phyloP scores from a whole-genome alignment of 2,329 filamentous ascomycete genomes.

The Monosporascus sp. region DNA sequence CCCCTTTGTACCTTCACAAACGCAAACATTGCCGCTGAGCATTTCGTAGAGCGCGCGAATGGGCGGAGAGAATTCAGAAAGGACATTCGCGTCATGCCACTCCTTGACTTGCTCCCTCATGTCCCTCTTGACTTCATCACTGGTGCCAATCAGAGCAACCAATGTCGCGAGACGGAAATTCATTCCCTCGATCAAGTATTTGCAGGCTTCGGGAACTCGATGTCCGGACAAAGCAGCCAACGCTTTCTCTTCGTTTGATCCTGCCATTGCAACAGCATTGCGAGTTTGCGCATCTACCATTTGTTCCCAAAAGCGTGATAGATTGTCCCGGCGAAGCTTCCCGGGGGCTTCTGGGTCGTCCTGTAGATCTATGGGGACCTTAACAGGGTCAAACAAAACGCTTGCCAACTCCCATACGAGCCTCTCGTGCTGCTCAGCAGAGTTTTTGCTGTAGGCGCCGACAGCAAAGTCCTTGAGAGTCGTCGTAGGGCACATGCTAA shows the following conservation, averaged over 20 bases:
- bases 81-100: slow-evolving; percentile 77
- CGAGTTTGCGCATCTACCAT: slow-evolving; percentile 58
- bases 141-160: slow-evolving; percentile 74
- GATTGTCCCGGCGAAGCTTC: slow-evolving; percentile 50
- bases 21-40: slow-evolving; percentile 79
- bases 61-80: slow-evolving; percentile 81
- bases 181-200: slow-evolving; percentile 66
- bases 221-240: slow-evolving; percentile 74
- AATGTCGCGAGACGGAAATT: slow-evolving; percentile 83
- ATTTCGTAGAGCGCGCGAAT: slow-evolving; percentile 87
- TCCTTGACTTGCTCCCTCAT: slow-evolving; percentile 75
- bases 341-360: slow-evolving; percentile 29
- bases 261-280: slow-evolving; percentile 51
- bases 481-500: slow-evolving; percentile 40
- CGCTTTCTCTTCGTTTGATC: slow-evolving; percentile 74
- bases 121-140: slow-evolving; percentile 63
- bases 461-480: slow-evolving; percentile 44
- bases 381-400: slow-evolving; percentile 75
- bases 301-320: slow-evolving; percentile 63
- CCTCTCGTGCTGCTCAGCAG: slow-evolving; percentile 57
- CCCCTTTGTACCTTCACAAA: slow-evolving; percentile 70
- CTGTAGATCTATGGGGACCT: slow-evolving; percentile 37
- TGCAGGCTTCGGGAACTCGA: slow-evolving; percentile 77
- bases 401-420: slow-evolving; percentile 81
- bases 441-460: slow-evolving; percentile 28